These are phyloP conservation scores for Debaryomyces singareniensis DNA, from an alignment of 1,139 yeast species.

Conservation along the genomic window DNA sequence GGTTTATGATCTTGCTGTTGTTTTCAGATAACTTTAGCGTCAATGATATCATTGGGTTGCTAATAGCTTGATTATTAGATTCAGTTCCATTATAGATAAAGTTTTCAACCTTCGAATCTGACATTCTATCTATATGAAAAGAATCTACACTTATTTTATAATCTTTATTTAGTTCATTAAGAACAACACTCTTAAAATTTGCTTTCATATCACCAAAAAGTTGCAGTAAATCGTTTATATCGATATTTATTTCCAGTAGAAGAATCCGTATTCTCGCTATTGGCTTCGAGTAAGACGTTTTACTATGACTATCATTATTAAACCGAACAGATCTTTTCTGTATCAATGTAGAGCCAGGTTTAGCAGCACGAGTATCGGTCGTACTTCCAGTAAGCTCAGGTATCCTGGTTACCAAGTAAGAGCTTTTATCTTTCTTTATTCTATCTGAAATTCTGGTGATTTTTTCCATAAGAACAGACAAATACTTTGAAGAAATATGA, in stretches of 20 bases:
- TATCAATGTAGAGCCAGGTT: constrained; percentile 1
- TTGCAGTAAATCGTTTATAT: constrained; percentile 20
- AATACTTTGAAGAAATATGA: neutral
- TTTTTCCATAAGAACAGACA: neutral
- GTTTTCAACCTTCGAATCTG: constrained; percentile 1
- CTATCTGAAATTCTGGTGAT: neutral
- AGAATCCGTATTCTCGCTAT: constrained; percentile 16
- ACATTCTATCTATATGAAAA: constrained; percentile 15
- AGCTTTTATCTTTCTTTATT: neutral
- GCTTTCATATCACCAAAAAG: constrained; percentile 42
- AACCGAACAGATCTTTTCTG: constrained; percentile 13
- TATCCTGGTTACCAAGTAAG: no score
- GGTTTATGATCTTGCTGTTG: constrained; percentile 16
- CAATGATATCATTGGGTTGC: constrained; percentile 21
- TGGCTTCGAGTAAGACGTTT: constrained; percentile 6
- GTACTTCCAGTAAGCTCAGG: no score
- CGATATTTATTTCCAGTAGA: constrained; percentile 17
- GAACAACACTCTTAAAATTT: constrained; percentile 15
- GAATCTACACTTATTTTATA: constrained; percentile 23
- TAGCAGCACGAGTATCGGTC: neutral
- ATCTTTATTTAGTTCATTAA: constrained; percentile 27
- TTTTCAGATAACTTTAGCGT: constrained; percentile 15
- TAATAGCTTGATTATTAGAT: constrained; percentile 10
- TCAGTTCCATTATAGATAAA: neutral
- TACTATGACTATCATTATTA: constrained; percentile 6